phyloP scores from a whole-genome alignment of 192 early-diverging fungal genomes.

The Coemansia sp. region DNA sequence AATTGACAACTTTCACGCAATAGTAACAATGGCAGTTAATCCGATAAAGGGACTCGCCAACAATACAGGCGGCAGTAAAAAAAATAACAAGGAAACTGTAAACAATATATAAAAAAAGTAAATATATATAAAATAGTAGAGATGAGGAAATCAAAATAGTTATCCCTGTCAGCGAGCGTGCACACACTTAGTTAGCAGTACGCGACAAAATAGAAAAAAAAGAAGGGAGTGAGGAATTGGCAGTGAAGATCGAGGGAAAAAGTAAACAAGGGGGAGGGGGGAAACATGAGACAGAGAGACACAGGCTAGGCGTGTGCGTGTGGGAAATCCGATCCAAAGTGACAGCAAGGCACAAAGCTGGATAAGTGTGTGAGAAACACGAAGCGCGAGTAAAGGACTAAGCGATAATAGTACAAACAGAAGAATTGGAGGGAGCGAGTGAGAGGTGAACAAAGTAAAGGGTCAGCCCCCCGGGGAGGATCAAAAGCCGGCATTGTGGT shows the following conservation, averaged over 20 bases:
- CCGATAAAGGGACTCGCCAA: slow-evolving; percentile 1
- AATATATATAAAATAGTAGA: slow-evolving; percentile 1
- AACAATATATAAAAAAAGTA: slow-evolving; percentile 4
- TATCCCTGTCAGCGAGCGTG: neutral
- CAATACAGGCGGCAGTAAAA: slow-evolving; percentile 5
- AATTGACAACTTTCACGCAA: neutral
- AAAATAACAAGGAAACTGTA: neutral
- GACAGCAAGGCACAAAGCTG: neutral
- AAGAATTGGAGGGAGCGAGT: neutral
- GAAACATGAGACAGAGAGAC: neutral
- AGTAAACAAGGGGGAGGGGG: neutral
- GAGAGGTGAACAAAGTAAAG: neutral
- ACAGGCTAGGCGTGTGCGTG: neutral
- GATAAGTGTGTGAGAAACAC: slow-evolving; percentile 9
- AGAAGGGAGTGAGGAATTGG: neutral
- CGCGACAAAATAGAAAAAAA: neutral
- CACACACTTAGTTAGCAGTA: slow-evolving; percentile 9
- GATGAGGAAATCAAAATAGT: slow-evolving; percentile 5
- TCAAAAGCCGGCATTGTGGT: slow-evolving; percentile 11
- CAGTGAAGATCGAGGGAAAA: neutral
- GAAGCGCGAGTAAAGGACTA: neutral
- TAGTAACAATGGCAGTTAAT: neutral
- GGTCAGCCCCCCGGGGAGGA: neutral
- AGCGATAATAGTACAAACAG: slow-evolving; percentile 5
- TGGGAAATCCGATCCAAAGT: slow-evolving; percentile 8